Evolutionary conservation across 2,329 filamentous ascomycete species (phyloP).

Genomic region (Cyanodermella asteris): DNA sequence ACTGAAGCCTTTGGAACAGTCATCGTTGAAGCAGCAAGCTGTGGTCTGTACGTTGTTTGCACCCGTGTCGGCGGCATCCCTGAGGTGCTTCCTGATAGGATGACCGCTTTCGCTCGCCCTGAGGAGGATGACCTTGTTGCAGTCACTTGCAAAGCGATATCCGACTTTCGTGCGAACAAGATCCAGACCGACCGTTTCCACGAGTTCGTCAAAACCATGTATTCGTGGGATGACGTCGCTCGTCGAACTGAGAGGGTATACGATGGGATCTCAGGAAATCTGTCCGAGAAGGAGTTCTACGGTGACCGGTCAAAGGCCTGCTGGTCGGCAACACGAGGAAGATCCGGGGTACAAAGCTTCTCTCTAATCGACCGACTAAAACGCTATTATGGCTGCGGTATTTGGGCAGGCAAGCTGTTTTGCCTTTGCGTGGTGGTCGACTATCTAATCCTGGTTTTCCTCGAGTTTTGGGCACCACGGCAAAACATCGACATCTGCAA

Average conservation of each 20-base stretch:
- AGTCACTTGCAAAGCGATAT: conserved; percentile 77
- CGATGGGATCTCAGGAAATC: conserved; percentile 70
- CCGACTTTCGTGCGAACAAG: conserved; percentile 60
- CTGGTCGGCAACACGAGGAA: conserved; percentile 49
- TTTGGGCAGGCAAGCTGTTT: conserved; percentile 96
- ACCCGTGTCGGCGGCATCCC: conserved; percentile 93
- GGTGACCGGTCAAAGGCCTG: conserved; percentile 48
- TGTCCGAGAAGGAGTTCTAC: conserved; percentile 73
- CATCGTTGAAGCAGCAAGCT: conserved; percentile 89
- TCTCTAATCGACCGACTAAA: conserved; percentile 88
- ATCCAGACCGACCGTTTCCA: conserved; percentile 88
- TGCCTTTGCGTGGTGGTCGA: conserved; percentile 87
- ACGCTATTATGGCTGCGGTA: conserved; percentile 90
- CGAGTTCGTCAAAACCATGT: conserved; percentile 95
- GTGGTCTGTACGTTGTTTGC: conserved; percentile 87
- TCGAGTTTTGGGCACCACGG: conserved; percentile 72
- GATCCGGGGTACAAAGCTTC: conserved; percentile 57
- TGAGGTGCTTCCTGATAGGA: conserved; percentile 82
- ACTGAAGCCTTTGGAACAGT: conserved; percentile 97
- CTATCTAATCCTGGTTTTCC: conserved; percentile 69
- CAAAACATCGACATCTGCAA: conserved; percentile 72
- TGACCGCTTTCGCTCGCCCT: conserved; percentile 93
- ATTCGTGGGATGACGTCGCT: conserved; percentile 93
- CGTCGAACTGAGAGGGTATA: conserved; percentile 87
- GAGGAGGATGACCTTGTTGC: conserved; percentile 88